These are phyloP conservation scores for Acephala macrosclerotiorum DNA, from an alignment of 2,329 filamentous ascomycete genomes.

Conservation along the genomic window DNA sequence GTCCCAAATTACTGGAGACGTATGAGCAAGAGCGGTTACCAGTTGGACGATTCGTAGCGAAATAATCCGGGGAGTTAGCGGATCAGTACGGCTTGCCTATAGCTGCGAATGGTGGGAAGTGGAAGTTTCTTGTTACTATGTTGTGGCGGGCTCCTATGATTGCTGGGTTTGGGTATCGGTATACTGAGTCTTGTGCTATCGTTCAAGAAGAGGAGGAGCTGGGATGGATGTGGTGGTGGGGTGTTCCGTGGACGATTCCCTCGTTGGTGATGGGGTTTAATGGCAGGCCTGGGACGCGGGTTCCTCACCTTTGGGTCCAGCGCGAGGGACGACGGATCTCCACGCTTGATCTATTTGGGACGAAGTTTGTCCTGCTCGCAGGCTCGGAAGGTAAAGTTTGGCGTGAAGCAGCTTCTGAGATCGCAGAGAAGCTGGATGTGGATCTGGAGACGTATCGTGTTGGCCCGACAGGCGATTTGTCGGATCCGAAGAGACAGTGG, in stretches of 20 bases:
- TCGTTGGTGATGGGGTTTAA: conserved; percentile 37
- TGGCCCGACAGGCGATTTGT: conserved; percentile 26
- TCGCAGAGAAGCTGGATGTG: conserved; percentile 13
- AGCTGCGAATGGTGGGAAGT: not conserved
- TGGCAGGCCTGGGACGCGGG: conserved; percentile 43
- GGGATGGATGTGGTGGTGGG: conserved; percentile 26
- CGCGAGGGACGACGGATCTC: conserved; percentile 39
- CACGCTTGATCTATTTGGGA: conserved; percentile 43
- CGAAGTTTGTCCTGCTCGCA: conserved; percentile 41
- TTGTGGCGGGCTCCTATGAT: conserved; percentile 16
- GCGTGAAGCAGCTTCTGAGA: conserved; percentile 26
- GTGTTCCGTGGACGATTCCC: conserved; percentile 41
- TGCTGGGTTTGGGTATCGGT: conserved; percentile 29
- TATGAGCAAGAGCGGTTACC: conserved; percentile 50
- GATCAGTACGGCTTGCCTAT: conserved; percentile 26
- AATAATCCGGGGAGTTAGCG: conserved; percentile 21
- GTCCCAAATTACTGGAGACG: conserved; percentile 43
- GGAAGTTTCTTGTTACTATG: not conserved
- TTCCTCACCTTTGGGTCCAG: conserved; percentile 45
- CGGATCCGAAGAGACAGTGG: conserved; percentile 26
- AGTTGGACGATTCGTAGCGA: conserved; percentile 38
- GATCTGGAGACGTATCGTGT: conserved; percentile 28
- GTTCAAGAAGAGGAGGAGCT: conserved; percentile 18
- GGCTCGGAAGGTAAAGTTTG: conserved; percentile 32
- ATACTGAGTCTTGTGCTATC: conserved; percentile 17